Evolutionary conservation across 2,329 filamentous ascomycete genomes (phyloP), one percentile per base, ranked within the genome.

Genomic region (Fusarium longipes): DNA sequence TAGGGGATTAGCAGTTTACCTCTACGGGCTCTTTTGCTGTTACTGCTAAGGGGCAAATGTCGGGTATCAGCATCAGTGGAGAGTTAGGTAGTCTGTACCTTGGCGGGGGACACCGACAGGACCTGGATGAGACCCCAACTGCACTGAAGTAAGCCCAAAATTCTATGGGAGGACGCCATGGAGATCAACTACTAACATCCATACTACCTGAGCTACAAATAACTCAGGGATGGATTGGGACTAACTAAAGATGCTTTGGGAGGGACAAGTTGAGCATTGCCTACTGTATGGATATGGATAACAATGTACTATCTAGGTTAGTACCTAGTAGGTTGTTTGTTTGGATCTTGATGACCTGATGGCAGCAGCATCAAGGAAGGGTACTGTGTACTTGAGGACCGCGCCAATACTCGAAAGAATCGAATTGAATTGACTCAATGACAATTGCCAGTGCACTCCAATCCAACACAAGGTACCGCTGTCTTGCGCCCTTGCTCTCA

Each of bases 11-110:
- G 59, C 47, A 55, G 50, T 32, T 38, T 38, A n/a, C 25, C 25
- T 40, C n/a, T n/a, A n/a, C n/a, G n/a, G n/a, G n/a, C n/a, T n/a
- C 33, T 60, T 33, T 43, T 50, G 40, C 40, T n/a, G 27, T 20
- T 12, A 30, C 49, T 57, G 9, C 18, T 63, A 67, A n/a, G 65
- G 65, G 59, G 59, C 60, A 52, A 65, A 65, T 45, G 55, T 68
- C 60, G 50, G 62, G 55, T 60, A 57, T 56, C 39, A 51, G 58
- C 57, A 49, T 49, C 32, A 49, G 45, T 49, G 45, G 45, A 38
- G 22, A 32, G 22, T 20, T 18, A 49, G 45, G 45, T 49, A 49
- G 45, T 49, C 24, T 35, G 17, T 52, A 48, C 44, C 44, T 47
- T 27, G 29, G 24, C 39, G 50, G 29, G 30, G 45, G 45, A 18